A percentile compares a stretch with the other conserved stretches of the same genome.
Evolutionary conservation across 306 rosid species (phyloP).

Genomic region (Cyamopsis tetragonoloba): DNA sequence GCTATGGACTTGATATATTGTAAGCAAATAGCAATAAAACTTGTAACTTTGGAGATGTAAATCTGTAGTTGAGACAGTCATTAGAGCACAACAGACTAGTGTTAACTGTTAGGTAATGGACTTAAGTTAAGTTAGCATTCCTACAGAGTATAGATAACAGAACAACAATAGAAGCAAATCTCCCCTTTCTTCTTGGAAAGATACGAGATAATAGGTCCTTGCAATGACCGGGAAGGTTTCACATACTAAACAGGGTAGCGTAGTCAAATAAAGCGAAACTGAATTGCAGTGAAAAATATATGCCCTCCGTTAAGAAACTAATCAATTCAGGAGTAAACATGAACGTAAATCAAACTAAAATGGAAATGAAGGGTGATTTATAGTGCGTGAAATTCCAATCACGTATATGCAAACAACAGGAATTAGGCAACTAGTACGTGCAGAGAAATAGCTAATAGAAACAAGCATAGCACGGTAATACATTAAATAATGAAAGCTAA

Average conservation of each 20-base stretch:
- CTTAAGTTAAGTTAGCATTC: no score
- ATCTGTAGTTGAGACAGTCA: no score
- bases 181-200: background rate
- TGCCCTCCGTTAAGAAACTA: background rate
- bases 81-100: no score
- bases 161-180: conserved; percentile 4
- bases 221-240: background rate
- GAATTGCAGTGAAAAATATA: background rate
- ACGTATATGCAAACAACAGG: background rate
- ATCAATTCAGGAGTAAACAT: background rate
- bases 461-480: no score
- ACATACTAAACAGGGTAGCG: background rate
- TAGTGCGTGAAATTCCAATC: background rate
- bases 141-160: background rate
- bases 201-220: background rate
- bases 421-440: background rate
- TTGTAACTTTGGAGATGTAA: no score
- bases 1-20: no score
- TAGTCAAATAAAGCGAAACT: background rate
- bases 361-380: background rate
- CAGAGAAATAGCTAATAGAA: background rate
- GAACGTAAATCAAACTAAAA: background rate
- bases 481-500: background rate
- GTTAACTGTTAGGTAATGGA: no score
- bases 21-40: no score